Evolutionary conservation across 768 basidiomycete species (phyloP).

Genomic region (Lactifluus pinguis): DNA sequence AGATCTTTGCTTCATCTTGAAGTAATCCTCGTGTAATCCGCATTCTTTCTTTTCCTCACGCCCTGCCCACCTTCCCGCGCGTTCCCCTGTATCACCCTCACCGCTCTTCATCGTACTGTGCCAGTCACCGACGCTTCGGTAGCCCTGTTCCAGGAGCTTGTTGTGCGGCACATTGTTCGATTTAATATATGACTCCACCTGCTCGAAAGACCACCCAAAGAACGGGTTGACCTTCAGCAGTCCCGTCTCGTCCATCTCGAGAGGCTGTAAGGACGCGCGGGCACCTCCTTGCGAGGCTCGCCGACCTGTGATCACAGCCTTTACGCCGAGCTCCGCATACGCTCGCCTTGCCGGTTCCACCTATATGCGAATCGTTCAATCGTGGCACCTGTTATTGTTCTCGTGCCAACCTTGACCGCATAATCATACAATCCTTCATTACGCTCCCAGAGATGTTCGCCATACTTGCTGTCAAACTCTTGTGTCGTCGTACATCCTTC

Average conservation of each 20-base stretch:
- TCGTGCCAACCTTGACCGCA: slow-evolving; percentile 64
- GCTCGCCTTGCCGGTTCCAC: slow-evolving; percentile 90
- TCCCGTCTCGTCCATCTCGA: slow-evolving; percentile 87
- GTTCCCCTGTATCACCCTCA: slow-evolving; percentile 61
- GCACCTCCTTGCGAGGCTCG: slow-evolving; percentile 91
- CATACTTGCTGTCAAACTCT: slow-evolving; percentile 76
- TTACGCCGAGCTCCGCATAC: slow-evolving; percentile 69
- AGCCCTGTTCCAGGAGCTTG: slow-evolving; percentile 80
- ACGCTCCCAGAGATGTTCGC: slow-evolving; percentile 75
- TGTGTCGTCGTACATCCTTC: slow-evolving; percentile 52
- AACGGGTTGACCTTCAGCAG: slow-evolving; percentile 93
- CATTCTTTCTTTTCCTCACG: slow-evolving; percentile 85
- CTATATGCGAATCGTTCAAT: slow-evolving; percentile 30
- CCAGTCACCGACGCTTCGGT: slow-evolving; percentile 95
- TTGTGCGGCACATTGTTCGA: slow-evolving; percentile 82
- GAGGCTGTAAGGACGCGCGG: slow-evolving; percentile 67
- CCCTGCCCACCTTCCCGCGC: slow-evolving; percentile 88
- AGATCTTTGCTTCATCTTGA: slow-evolving; percentile 43
- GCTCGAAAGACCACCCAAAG: slow-evolving; percentile 74
- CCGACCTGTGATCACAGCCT: slow-evolving; percentile 90
- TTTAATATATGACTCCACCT: slow-evolving; percentile 80
- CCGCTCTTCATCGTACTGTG: slow-evolving; percentile 82
- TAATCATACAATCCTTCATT: slow-evolving; percentile 89
- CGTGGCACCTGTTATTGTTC: neutral
- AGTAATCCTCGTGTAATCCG: slow-evolving; percentile 90